Conservation (phyloP, 306 rosid genomes). For the Prunus salicina region DNA sequence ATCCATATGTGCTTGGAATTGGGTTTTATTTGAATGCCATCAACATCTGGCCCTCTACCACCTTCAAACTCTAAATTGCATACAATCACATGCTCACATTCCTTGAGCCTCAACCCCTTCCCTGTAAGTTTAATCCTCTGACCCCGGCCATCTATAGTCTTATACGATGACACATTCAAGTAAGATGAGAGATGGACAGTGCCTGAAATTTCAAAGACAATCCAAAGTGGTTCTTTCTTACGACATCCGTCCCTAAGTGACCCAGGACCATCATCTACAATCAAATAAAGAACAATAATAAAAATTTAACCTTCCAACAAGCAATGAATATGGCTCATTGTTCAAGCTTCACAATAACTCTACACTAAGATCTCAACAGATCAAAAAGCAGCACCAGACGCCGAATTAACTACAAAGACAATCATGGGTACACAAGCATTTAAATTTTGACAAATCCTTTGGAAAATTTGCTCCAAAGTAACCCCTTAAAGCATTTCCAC, state of each 20-base stretch:
- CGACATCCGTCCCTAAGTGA: conserved; percentile 81
- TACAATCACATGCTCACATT: conserved; percentile 87
- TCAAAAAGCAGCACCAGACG: background rate
- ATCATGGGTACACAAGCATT: background rate
- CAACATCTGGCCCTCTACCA: conserved; percentile 89
- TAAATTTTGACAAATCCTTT: background rate
- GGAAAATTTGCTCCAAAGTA: background rate
- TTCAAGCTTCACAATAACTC: background rate
- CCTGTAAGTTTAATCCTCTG: conserved; percentile 76
- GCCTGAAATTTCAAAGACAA: conserved; percentile 86
- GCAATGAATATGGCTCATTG: background rate
- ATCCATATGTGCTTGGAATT: conserved; percentile 96
- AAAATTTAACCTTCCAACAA: background rate
- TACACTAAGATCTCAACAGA: background rate
- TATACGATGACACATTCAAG: conserved; percentile 69
- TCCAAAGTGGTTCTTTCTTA: conserved; percentile 82
- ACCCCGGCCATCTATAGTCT: conserved; percentile 89
- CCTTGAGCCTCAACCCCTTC: conserved; percentile 82
- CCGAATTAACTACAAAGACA: conserved; percentile 7
- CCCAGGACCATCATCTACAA: conserved; percentile 93
- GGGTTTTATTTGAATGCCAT: conserved; percentile 94
- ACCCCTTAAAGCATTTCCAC: background rate
- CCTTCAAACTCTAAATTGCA: conserved; percentile 95
- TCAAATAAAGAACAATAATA: conserved; percentile 7
- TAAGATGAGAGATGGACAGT: conserved; percentile 63